Percentiles rank a stretch among this genome's conserved stretches.
Evolutionary conservation across 2,329 filamentous ascomycete species (phyloP).

Genomic region (Calonectria pteridis): DNA sequence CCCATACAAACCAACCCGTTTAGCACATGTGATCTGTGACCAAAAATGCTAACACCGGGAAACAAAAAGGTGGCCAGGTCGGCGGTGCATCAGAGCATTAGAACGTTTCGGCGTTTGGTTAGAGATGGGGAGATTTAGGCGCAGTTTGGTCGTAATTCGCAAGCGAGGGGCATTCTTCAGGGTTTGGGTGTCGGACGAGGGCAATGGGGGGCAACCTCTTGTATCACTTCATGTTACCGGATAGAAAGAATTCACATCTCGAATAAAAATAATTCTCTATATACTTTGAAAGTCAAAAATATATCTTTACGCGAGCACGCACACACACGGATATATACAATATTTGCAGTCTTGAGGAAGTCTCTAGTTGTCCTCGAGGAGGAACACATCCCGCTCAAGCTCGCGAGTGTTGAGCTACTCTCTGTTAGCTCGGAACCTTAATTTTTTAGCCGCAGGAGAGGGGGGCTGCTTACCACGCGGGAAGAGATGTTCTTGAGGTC

Average conservation of each 20-base stretch:
- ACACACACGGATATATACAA: neutral
- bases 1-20: no score
- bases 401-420: conserved; percentile 42
- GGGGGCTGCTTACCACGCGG: conserved; percentile 34
- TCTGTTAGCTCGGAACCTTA: conserved; percentile 14
- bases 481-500: conserved; percentile 41
- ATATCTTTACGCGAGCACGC: neutral
- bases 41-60: neutral
- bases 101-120: conserved; percentile 28
- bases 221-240: conserved; percentile 3
- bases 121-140: conserved; percentile 24
- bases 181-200: neutral
- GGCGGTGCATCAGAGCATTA: conserved; percentile 34
- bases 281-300: neutral
- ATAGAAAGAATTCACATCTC: neutral
- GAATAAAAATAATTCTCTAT: neutral
- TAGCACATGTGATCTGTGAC: neutral
- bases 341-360: neutral
- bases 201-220: neutral
- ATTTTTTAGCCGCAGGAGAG: accelerated
- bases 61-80: conserved; percentile 27
- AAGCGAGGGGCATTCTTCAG: neutral
- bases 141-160: neutral
- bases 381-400: conserved; percentile 42
- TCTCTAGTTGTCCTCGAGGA: conserved; percentile 34